phyloP scores from a whole-genome alignment of 805 yeast species.

The Metschnikowia hibisci region DNA sequence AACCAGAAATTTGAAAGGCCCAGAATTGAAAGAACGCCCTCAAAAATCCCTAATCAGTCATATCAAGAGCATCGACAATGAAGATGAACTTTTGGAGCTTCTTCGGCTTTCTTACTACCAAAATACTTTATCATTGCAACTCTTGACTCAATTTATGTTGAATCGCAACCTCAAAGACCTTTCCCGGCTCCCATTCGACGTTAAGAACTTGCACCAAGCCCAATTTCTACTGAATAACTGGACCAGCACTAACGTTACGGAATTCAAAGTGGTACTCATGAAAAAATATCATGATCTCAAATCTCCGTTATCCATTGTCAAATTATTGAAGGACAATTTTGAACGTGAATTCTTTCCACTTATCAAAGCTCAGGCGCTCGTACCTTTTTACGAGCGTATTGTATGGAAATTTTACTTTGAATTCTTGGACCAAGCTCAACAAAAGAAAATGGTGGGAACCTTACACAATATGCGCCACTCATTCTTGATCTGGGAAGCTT shows the following conservation, averaged over 20 bases:
- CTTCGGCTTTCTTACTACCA: conserved; percentile 24
- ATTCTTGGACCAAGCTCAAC: conserved; percentile 23
- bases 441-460: conserved; percentile 21
- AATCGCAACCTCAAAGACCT: conserved; percentile 21
- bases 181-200: conserved; percentile 17
- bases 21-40: conserved; percentile 6
- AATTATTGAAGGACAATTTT: conserved; percentile 28
- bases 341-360: conserved; percentile 22
- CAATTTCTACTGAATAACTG: conserved; percentile 22
- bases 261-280: conserved; percentile 30
- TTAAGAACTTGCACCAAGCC: conserved; percentile 18
- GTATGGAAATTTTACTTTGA: conserved; percentile 41
- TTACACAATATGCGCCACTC: conserved; percentile 24
- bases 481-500: conserved; percentile 38
- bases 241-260: conserved; percentile 20
- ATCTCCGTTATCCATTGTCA: conserved; percentile 29
- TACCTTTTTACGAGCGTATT: conserved; percentile 38
- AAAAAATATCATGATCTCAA: conserved; percentile 35
- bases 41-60: conserved; percentile 19
- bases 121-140: conserved; percentile 22
- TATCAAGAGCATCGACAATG: conserved; percentile 18
- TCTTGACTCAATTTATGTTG: conserved; percentile 25
- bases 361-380: conserved; percentile 20
- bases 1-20: background rate
- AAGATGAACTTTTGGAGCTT: conserved; percentile 21